Base-by-base conservation (phyloP, 257 asterid species). In the Solanum habrochaites region DNA sequence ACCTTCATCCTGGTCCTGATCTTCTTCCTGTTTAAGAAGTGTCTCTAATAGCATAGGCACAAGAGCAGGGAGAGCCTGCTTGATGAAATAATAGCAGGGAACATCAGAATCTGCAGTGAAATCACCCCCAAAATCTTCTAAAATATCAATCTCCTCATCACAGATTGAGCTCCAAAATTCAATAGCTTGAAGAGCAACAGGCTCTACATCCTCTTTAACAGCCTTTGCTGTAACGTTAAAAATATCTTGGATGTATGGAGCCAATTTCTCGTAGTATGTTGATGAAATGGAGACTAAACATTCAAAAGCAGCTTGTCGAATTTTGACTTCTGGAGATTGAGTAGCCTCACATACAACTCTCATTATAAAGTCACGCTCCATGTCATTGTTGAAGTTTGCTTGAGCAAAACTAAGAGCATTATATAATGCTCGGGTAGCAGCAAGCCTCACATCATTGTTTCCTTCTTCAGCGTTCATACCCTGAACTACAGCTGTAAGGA, bases 331-430 rank as follows among this genome's bases (percentile, higher is more conserved):
- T 14, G 94, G 94, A n/a, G 98, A 92, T 56, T 93, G 91, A 49
- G 98, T 92, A 52, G 98, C 95, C 90, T 95, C 98, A 85, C 98
- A 95, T 42, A 92, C 98, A 84, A 95, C 96, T 92, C 95, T 95
- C 98, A 95, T 92, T 42, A 95, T 92, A 88, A 91, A 95, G 87
- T 95, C 96, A 71, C 98, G 92, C 89, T 95, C 98, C 95, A 93
- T 92, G 88, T 95, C 98, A 82, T 93, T 94, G 40, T 94, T 91
- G 90, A 95, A 95, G 88, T 95, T 95, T 49, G 98, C 98, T 87
- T 92, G 96, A 71, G 98, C 96, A 90, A 95, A 95, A 21, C 95
- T 94, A 86, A 95, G 94, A 86, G 98, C 98, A 85, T 95, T 94
- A 89, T 95, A 93, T 85, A 95, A 83, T 40, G 98, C 96, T 86